A percentile compares a stretch with the other conserved stretches of the same genome.
These are phyloP conservation scores for Neurospora sp. DNA, from an alignment of 2,329 filamentous ascomycete genomes.

Conservation along the genomic window DNA sequence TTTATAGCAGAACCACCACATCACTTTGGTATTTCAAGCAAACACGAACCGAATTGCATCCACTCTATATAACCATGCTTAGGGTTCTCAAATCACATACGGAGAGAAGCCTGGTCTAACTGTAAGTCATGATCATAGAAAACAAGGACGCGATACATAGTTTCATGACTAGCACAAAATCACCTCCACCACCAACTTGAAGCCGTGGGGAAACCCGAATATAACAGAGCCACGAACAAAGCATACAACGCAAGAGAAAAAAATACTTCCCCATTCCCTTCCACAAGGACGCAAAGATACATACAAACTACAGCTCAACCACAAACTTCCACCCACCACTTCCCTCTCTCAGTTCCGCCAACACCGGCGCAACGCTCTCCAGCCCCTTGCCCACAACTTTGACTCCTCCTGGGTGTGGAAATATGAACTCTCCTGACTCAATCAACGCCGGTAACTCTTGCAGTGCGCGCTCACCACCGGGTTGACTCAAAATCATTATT, in stretches of 20 bases:
- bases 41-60: not conserved
- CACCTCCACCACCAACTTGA: not conserved
- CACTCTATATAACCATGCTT: not conserved
- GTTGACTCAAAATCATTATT: constrained; percentile 12
- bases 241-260: not conserved
- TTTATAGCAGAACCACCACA: not conserved
- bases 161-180: not conserved
- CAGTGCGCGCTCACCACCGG: constrained; percentile 15
- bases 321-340: constrained; percentile 23
- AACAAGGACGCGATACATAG: not conserved
- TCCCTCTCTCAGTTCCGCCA: constrained; percentile 19
- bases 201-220: not conserved
- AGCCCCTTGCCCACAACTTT: constrained; percentile 20
- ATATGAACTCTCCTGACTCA: constrained; percentile 17
- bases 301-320: constrained; percentile 3
- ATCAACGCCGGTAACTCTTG: constrained; percentile 16
- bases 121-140: not conserved
- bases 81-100: no score
- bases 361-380: constrained; percentile 13
- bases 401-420: constrained; percentile 17
- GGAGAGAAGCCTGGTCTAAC: not conserved
- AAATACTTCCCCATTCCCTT: not conserved
- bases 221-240: not conserved
- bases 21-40: not conserved
- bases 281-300: not conserved